A percentile compares a stretch with the other conserved stretches of the same genome.
Conservation (phyloP, 2,329 filamentous ascomycete genomes). For the Aspergillus niger region DNA sequence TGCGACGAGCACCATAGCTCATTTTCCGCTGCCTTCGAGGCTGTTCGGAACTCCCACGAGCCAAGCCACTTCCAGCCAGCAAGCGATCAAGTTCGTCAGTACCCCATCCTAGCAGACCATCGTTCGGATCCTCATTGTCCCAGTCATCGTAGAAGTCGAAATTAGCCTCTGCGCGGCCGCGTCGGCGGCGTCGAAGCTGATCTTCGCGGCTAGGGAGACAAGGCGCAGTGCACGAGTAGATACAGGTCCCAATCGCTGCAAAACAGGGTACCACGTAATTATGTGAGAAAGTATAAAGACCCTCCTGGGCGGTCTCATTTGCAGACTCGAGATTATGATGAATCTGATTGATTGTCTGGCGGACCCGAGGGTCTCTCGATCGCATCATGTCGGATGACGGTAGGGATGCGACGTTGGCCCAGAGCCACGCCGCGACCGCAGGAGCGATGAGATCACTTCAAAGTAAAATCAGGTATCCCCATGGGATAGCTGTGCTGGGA, state of each 20-base stretch:
- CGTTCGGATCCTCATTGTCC: constrained; percentile 66
- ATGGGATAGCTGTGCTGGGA: constrained; percentile 12
- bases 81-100: constrained; percentile 84
- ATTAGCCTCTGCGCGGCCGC: constrained; percentile 71
- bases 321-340: constrained; percentile 86
- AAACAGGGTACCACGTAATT: constrained; percentile 83
- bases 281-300: constrained; percentile 86
- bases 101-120: constrained; percentile 72
- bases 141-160: constrained; percentile 99
- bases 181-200: constrained; percentile 69
- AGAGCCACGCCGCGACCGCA: not conserved
- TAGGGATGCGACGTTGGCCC: constrained; percentile 27
- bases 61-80: constrained; percentile 65
- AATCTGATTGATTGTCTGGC: constrained; percentile 91
- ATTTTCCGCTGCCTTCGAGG: constrained; percentile 76
- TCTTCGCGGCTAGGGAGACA: constrained; percentile 72
- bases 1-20: constrained; percentile 78
- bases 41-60: constrained; percentile 54
- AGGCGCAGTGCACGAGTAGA: constrained; percentile 70
- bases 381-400: constrained; percentile 54
- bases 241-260: constrained; percentile 62
- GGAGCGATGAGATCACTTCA: constrained; percentile 4
- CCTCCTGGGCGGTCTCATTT: constrained; percentile 87
- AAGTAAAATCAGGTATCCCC: constrained; percentile 16
- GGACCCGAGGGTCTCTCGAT: constrained; percentile 77